Evolutionary conservation across 2,329 filamentous ascomycete species (phyloP).

Genomic region (Cercospora beticola): DNA sequence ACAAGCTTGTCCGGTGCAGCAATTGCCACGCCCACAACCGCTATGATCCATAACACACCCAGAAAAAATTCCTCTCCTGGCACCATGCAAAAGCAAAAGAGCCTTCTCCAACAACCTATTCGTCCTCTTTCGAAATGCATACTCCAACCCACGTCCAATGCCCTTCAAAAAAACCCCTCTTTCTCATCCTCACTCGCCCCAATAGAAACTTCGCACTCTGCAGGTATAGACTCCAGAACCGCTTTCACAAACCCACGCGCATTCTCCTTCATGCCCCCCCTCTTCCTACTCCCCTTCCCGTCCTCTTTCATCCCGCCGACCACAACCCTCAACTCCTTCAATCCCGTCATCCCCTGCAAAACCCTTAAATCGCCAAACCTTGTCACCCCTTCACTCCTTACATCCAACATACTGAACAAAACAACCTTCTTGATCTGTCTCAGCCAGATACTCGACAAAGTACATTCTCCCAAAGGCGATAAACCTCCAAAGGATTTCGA

Average conservation of each 20-base stretch:
- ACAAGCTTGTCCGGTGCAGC: not conserved
- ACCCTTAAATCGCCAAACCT: not conserved
- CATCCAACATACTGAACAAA: not conserved
- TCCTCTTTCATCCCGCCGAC: not conserved
- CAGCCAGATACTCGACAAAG: not conserved
- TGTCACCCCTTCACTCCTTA: not conserved
- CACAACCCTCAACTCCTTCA: not conserved
- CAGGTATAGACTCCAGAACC: not conserved
- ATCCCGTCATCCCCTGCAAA: not conserved
- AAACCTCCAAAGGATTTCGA: not conserved
- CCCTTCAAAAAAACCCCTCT: not conserved
- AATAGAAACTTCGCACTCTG: not conserved
- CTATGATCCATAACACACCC: not conserved
- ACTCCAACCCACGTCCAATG: not conserved
- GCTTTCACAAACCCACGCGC: not conserved
- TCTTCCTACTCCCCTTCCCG: not conserved
- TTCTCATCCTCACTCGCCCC: not conserved
- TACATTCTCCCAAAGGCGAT: not conserved
- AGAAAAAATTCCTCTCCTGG: not conserved
- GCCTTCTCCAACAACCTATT: not conserved
- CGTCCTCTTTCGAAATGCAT: not conserved
- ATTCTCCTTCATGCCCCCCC: not conserved
- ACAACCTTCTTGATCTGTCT: not conserved
- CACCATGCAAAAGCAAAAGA: not conserved
- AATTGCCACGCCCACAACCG: not conserved